phyloP scores from a whole-genome alignment of 2,329 filamentous ascomycete genomes.

The Cladosporium velox region DNA sequence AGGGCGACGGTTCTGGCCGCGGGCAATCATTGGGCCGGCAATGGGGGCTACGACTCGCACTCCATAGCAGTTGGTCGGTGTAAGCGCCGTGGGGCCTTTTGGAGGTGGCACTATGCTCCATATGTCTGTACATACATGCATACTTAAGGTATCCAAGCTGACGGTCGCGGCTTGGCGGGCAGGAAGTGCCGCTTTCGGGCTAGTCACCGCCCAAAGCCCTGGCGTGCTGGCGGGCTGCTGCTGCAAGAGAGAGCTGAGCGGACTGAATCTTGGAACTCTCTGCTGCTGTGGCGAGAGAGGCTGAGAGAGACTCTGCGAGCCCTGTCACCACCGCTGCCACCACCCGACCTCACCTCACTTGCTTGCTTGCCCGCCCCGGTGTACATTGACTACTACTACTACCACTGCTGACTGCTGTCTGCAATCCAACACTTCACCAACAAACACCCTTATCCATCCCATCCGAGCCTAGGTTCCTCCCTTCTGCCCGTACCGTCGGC shows the following conservation, averaged over 20 bases:
- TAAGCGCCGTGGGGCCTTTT: neutral
- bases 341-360: neutral
- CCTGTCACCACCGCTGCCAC: neutral
- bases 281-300: neutral
- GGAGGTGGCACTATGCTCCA: neutral
- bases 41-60: neutral
- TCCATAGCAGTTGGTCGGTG: neutral
- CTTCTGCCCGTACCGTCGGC: slow-evolving; percentile 4
- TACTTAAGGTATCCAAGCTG: neutral
- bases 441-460: neutral
- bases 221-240: neutral
- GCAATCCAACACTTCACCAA: neutral
- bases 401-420: neutral
- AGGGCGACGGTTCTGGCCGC: neutral
- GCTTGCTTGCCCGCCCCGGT: neutral
- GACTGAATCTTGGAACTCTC: neutral
- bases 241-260: neutral
- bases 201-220: slow-evolving; percentile 1
- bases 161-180: neutral
- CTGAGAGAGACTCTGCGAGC: neutral
- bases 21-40: neutral
- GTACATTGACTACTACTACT: neutral
- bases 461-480: neutral
- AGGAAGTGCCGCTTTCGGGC: neutral
- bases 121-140: neutral